Conservation (phyloP, 805 yeast species). For the Saccharomyces eubayanus region DNA sequence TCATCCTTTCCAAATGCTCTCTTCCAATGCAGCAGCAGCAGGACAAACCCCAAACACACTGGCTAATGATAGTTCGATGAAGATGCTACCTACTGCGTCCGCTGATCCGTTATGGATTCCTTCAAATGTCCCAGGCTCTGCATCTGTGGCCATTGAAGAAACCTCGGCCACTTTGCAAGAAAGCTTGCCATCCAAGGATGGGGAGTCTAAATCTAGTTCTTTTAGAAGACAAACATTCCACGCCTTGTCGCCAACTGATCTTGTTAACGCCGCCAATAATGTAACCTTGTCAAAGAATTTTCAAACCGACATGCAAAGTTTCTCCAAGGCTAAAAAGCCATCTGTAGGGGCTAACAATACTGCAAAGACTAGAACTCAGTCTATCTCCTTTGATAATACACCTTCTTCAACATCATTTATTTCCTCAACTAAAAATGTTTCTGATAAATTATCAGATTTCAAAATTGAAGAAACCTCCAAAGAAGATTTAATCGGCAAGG, state of each 20-base stretch:
- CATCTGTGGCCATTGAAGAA: constrained; percentile 6
- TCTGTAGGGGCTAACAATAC: background rate
- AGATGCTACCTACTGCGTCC: constrained; percentile 1
- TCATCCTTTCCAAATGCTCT: background rate
- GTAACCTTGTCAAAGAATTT: background rate
- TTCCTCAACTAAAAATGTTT: constrained; percentile 9
- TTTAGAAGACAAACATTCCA: constrained; percentile 31
- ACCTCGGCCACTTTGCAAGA: constrained; percentile 4
- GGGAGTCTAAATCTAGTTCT: constrained; percentile 6
- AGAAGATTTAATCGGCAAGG: background rate
- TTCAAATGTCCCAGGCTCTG: constrained; percentile 8
- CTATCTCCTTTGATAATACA: constrained; percentile 22
- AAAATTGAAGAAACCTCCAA: constrained; percentile 5
- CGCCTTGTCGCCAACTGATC: constrained; percentile 21
- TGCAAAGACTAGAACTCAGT: constrained; percentile 21
- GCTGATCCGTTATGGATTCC: constrained; percentile 3
- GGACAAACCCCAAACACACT: constrained; percentile 1
- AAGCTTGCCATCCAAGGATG: constrained; percentile 4
- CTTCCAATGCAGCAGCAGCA: background rate
- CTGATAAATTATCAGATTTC: constrained; percentile 13
- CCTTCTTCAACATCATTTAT: background rate
- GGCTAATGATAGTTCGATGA: constrained; percentile 9
- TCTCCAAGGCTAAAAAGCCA: background rate
- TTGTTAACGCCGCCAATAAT: constrained; percentile 6
- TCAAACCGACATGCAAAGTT: background rate